Conservation (phyloP, 176 grass and related monocot genomes). For the Thalia dealbata region DNA sequence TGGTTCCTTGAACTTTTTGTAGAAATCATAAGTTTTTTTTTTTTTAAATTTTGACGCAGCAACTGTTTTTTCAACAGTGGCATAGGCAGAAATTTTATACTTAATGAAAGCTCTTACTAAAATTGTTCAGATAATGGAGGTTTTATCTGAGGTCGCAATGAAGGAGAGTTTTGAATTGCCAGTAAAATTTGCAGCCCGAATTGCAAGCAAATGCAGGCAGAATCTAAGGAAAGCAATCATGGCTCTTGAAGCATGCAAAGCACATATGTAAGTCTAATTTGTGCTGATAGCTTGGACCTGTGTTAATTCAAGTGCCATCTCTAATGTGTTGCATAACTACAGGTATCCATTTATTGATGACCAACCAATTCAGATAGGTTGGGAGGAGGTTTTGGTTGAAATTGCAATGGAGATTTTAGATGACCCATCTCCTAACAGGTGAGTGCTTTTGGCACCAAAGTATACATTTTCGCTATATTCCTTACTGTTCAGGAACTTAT, state of each 20-base stretch:
- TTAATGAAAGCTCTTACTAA: not conserved
- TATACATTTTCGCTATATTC: not conserved
- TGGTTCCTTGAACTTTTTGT: no score
- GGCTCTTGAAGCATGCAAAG: slow-evolving; percentile 65
- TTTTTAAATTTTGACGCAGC: no score
- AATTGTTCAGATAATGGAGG: slow-evolving; percentile 32
- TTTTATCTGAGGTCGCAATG: slow-evolving; percentile 49
- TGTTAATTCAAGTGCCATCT: not conserved
- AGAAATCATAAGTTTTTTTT: no score
- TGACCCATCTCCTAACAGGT: slow-evolving; percentile 33
- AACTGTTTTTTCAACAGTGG: no score
- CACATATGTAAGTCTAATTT: slow-evolving; percentile 30
- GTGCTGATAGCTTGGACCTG: not conserved
- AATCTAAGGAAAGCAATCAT: slow-evolving; percentile 62
- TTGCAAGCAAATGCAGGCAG: slow-evolving; percentile 41
- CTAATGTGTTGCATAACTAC: not conserved
- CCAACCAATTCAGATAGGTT: slow-evolving; percentile 51
- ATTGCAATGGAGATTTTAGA: slow-evolving; percentile 52
- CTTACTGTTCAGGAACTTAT: no score
- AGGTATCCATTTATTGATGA: slow-evolving; percentile 55
- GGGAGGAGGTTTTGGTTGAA: slow-evolving; percentile 49
- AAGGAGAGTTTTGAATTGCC: slow-evolving; percentile 48
- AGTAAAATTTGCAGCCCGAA: slow-evolving; percentile 34
- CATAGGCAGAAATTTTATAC: not conserved
- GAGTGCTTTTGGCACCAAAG: not conserved